Evolutionary conservation across 148 eudicot species (phyloP).

Genomic region (Silene uniflora): DNA sequence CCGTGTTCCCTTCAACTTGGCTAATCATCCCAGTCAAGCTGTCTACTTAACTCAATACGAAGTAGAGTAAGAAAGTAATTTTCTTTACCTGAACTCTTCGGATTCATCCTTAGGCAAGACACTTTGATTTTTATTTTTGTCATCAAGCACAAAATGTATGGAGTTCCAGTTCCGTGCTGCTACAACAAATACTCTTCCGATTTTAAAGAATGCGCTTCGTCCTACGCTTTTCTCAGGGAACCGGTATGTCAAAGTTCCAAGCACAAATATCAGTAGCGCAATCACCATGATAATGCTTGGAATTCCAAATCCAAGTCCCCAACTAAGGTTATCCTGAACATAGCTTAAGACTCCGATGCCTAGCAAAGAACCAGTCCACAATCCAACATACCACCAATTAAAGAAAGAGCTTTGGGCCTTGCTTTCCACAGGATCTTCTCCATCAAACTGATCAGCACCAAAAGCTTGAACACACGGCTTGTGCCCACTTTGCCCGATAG

Average conservation of each 20-base stretch:
- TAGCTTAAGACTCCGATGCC: slow-evolving; percentile 42
- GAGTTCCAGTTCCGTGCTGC: slow-evolving; percentile 33
- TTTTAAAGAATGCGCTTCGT: slow-evolving; percentile 42
- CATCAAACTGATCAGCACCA: slow-evolving; percentile 88
- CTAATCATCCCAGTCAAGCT: neutral
- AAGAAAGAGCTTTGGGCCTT: slow-evolving; percentile 74
- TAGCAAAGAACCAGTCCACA: slow-evolving; percentile 36
- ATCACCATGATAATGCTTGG: slow-evolving; percentile 56
- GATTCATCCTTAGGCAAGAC: neutral
- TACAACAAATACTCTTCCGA: slow-evolving; percentile 37
- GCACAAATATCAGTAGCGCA: slow-evolving; percentile 43
- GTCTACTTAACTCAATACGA: neutral
- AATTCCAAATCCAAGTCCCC: slow-evolving; percentile 77
- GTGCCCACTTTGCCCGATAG: slow-evolving; percentile 69
- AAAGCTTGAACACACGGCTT: slow-evolving; percentile 88
- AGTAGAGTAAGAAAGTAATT: neutral
- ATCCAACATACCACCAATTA: slow-evolving; percentile 75
- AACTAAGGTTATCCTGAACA: slow-evolving; percentile 60
- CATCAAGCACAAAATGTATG: slow-evolving; percentile 10
- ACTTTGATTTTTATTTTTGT: slow-evolving; percentile 18
- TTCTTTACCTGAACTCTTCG: slow-evolving; percentile 29
- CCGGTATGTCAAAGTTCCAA: slow-evolving; percentile 54
- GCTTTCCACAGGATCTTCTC: slow-evolving; percentile 44
- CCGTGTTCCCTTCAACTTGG: neutral
- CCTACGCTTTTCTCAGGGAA: slow-evolving; percentile 36